These are phyloP conservation scores for Paecilomyces sp. DNA, from an alignment of 2,329 filamentous ascomycete species.

Conservation along the genomic window DNA sequence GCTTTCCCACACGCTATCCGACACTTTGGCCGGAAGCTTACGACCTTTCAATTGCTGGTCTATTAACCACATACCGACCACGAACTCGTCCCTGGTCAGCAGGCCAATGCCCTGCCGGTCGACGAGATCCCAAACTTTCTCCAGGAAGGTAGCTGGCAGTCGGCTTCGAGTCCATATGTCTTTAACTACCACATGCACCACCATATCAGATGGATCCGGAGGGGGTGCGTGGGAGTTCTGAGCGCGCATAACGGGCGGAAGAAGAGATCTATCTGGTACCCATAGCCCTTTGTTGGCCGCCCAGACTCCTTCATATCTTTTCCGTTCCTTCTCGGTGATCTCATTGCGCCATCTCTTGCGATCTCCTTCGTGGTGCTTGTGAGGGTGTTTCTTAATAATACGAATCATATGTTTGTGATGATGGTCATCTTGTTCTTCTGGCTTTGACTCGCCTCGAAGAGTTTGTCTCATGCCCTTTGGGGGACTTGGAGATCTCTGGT, in stretches of 20 bases:
- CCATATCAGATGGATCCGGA: conserved; percentile 27
- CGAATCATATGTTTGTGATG: conserved; percentile 23
- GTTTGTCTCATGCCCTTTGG: conserved; percentile 34
- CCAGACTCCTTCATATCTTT: conserved; percentile 45
- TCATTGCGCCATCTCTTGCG: conserved; percentile 39
- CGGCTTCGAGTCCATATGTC: conserved; percentile 45
- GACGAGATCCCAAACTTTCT: conserved; percentile 42
- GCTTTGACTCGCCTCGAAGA: conserved; percentile 31
- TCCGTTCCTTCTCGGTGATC: conserved; percentile 38
- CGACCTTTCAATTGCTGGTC: conserved; percentile 42
- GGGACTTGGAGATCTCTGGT: conserved; percentile 27
- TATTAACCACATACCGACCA: conserved; percentile 45
- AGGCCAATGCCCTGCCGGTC: conserved; percentile 29
- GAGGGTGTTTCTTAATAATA: conserved; percentile 37
- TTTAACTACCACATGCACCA: conserved; percentile 39
- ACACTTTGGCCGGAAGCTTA: conserved; percentile 39
- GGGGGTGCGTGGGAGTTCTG: conserved; percentile 12
- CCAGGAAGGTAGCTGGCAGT: conserved; percentile 30
- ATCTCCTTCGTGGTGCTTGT: conserved; percentile 43
- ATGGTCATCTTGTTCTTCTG: conserved; percentile 16
- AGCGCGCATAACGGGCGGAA: conserved; percentile 5
- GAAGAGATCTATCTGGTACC: conserved; percentile 14
- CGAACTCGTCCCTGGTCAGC: conserved; percentile 39
- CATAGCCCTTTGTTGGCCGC: conserved; percentile 41
- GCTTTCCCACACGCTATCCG: conserved; percentile 42